Base-by-base conservation (phyloP, 2,329 filamentous ascomycete genomes). In the Bipolaris sorokiniana region DNA sequence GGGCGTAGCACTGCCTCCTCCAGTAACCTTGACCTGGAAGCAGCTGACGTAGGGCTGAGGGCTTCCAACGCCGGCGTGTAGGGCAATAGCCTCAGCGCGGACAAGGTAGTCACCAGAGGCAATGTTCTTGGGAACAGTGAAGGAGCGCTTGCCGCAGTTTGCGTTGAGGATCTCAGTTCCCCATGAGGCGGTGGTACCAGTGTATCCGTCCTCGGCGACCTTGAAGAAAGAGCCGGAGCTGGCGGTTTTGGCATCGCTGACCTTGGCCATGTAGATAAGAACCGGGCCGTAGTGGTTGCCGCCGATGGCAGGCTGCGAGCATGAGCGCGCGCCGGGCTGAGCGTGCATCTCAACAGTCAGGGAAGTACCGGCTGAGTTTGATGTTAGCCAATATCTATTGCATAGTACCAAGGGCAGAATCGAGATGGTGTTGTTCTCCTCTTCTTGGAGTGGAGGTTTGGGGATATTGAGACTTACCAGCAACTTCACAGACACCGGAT, bases 291-390 rank as follows among this genome's bases (percentile, higher is more conserved):
- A 76, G 65, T 77, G 75, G 60, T 72, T 73, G 13, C 74, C 74
- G 33, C 74, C 74, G 52, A 77, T 76, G 49, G 74, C 74, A 11
- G 69, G 68, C 36, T 71, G 56, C 13, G 59, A 58, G 67, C 74
- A 77, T 2, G 58, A 58, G 47, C 74, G 71, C 16, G 70, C 64
- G 34, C 65, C 65, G 44, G 72, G 72, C 28, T 77, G 74, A 28
- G 70, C 68, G 64, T 77, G 74, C 74, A 77, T 70, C 53, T 77
- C 74, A 2, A 77, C 74, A 22, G 74, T 76, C 13, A 77, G 68
- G 38, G 67, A 48, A 41, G 33, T 34, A 22, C 74, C 74, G 48
- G 74, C 74, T 76, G 48, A 33, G n/a, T 7, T 18, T n/a, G 7
- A 7, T 38, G 33, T 67, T 50, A 72, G 64, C 48, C 28, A 11